phyloP scores from a whole-genome alignment of 1,284 basidiomycete genomes.

The Agaricales sp. region DNA sequence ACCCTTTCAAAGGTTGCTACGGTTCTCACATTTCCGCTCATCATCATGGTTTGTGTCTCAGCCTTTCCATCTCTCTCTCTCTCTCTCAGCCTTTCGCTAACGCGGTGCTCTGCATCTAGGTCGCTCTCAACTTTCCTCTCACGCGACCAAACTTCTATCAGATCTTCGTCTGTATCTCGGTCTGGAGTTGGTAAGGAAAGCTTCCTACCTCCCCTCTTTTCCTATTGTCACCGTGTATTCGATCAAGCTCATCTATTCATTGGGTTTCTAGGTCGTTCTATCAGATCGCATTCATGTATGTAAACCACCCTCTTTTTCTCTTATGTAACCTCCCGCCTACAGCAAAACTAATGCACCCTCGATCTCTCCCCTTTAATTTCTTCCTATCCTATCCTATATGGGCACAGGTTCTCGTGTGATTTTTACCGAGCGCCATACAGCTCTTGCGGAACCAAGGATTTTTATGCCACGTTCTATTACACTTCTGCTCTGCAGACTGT shows the following conservation, averaged over 20 bases:
- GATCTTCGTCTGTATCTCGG: conserved; percentile 31
- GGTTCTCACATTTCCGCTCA: conserved; percentile 15
- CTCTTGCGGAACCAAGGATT: conserved; percentile 39
- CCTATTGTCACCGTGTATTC: not conserved
- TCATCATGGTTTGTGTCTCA: conserved; percentile 27
- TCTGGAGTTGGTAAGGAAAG: conserved; percentile 38
- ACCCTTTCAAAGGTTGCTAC: conserved; percentile 12
- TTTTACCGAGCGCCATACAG: conserved; percentile 25
- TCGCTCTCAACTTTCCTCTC: conserved; percentile 41
- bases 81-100: not conserved
- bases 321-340: not conserved
- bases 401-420: conserved; percentile 36
- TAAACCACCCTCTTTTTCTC: not conserved
- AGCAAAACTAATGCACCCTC: not conserved
- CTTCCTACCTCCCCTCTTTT: not conserved
- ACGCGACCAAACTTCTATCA: conserved; percentile 40
- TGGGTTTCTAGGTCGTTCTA: conserved; percentile 27
- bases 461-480: conserved; percentile 47
- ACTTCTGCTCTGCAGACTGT: conserved; percentile 57
- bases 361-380: not conserved
- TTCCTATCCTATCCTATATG: conserved; percentile 30
- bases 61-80: not conserved
- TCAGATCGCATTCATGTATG: conserved; percentile 17
- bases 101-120: not conserved
- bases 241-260: conserved; percentile 2